Conservation (phyloP, 179 eudicot species). For the Silene coronaria region DNA sequence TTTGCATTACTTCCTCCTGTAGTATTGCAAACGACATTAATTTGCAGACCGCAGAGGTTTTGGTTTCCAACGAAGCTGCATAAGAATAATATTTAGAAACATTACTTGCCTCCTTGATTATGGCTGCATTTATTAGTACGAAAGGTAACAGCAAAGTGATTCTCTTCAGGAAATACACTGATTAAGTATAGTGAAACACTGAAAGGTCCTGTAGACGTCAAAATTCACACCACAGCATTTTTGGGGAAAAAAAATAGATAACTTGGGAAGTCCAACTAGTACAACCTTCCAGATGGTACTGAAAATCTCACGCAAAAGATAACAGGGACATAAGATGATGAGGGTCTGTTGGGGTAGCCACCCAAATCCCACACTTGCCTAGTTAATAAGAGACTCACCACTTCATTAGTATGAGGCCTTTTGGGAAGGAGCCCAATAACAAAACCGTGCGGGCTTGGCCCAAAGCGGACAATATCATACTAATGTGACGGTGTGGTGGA, state of each 20-base stretch:
- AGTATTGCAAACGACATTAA: slow-evolving; percentile 49
- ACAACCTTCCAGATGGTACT: not conserved
- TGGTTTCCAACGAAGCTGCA: slow-evolving; percentile 80
- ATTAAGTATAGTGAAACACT: not conserved
- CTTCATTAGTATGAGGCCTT: no score
- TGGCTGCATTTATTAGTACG: not conserved
- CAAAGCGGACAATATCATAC: no score
- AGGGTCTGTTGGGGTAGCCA: no score
- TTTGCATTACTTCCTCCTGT: slow-evolving; percentile 32
- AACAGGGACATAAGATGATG: not conserved
- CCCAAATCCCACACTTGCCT: no score
- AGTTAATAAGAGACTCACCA: no score
- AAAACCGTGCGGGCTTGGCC: no score
- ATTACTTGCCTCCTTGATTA: not conserved
- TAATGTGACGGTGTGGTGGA: no score
- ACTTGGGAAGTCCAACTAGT: not conserved
- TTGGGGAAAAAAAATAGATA: not conserved
- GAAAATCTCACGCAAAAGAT: not conserved
- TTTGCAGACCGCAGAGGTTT: slow-evolving; percentile 73
- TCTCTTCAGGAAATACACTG: not conserved
- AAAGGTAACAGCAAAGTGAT: not conserved
- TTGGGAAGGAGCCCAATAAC: no score
- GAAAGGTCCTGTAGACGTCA: not conserved
- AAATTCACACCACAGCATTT: not conserved
- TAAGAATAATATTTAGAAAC: not conserved